Evolutionary conservation across 257 asterid species (phyloP), one percentile per base, ranked within the genome.

Genomic region (Solanum piurae): DNA sequence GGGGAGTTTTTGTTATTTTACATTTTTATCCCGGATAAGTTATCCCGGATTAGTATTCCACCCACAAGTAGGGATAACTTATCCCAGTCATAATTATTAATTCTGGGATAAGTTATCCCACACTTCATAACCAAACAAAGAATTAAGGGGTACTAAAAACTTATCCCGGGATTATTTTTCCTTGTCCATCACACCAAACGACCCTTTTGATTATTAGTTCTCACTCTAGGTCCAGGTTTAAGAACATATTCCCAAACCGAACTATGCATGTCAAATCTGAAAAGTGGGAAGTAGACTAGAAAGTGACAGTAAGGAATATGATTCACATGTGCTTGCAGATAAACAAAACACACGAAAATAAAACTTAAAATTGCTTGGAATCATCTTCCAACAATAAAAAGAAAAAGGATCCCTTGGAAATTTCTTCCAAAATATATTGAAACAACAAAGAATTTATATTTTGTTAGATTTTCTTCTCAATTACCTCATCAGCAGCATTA

Each of bases 401-500:
- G 40, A 37, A 74, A 42, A 44, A 76, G 64, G 16, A 42, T 42
- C 3, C 64, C 85, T 79, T 16, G 37, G 23, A 42, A 85, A 46
- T 46, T 66, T 37, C 75, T 33, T 31, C 55, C 40, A n/a, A 74
- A 75, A 62, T 7, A 36, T 31, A 64, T 27, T 25, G 58, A 79
- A 82, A 49, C 83, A 87, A 87, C 34, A 52, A 84, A 77, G 83
- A 88, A 69, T 37, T 6, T 34, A 75, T 29, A n/a, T 79, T 73
- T 36, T 71, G 20, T 46, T 16, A 79, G 62, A 44, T 79, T 44
- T 27, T 79, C 25, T 79, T 66, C 77, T 66, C 49, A 68, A 66
- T 89, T 92, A 95, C 99, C 96, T 95, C 98, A 87, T 95, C 99
- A 3, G 55, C 23, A 23, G 91, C 94, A 91, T 96, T 90, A 89